Base-by-base conservation (phyloP, 768 basidiomycete species). In the Boletus tomentosulus region DNA sequence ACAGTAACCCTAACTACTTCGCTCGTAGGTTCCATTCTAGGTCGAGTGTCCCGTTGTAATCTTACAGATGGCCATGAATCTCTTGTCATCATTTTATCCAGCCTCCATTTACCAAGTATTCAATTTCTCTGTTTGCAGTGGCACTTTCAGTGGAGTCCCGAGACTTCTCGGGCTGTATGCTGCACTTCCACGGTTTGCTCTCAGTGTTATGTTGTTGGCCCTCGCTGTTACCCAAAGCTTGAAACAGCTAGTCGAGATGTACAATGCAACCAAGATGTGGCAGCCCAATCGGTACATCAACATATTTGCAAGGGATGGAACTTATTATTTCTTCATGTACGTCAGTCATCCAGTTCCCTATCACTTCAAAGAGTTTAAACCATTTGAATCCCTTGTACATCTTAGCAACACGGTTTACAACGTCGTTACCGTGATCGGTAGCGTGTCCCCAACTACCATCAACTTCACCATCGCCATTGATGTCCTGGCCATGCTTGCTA, bases 291-390 rank as follows among this genome's bases (percentile, higher is more conserved):
- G 22, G 0, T 37, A 25, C 15, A 52, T 63, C 45, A 8, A 33
- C 12, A 31, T 45, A 31, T 31, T 31, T 8, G 30, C 30, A 31
- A 31, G 30, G 30, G 58, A 63, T 19, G 62, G 58, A 2, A 16
- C 49, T 0, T n/a, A 44, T 3, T 63, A 63, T 43, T 63, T 60
- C 19, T 1, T 57, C n/a, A 33, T 55, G 62, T 63, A 38, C 4
- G 62, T 53, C 6, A 9, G 9, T 34, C 47, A 19, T 16, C 9
- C 7, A 33, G 6, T 47, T 15, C 16, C 46, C n/a, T 12, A 24
- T 12, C 1, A 11, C 43, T 15, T n/a, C 6, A 4, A 8, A 7
- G 15, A 4, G 4, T 31, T 30, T 3, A 7, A 39, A 7, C 12
- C 22, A n/a, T n/a, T n/a, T n/a, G n/a, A n/a, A n/a, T n/a, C n/a